These are phyloP conservation scores for Chaetomiaceae sp. DNA, from an alignment of 2,329 filamentous ascomycete species.

Conservation along the genomic window DNA sequence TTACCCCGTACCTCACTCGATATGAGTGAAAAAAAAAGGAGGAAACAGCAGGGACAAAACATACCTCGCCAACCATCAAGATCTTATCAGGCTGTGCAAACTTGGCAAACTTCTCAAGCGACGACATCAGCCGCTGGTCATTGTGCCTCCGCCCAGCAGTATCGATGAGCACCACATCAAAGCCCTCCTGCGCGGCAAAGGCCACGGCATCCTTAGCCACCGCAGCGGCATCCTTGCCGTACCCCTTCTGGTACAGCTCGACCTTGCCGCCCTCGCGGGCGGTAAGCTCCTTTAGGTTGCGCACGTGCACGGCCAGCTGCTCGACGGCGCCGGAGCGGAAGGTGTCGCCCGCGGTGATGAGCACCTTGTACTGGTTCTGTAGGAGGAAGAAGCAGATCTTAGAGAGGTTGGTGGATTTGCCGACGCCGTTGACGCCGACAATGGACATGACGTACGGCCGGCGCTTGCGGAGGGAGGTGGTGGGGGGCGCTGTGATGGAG, in stretches of 20 bases:
- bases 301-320: slow-evolving; percentile 90
- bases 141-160: slow-evolving; percentile 94
- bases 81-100: slow-evolving; percentile 97
- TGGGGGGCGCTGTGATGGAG: slow-evolving; percentile 63
- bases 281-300: slow-evolving; percentile 85
- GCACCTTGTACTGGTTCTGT: slow-evolving; percentile 93
- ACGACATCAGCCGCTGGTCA: slow-evolving; percentile 92
- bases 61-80: slow-evolving; percentile 75
- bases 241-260: slow-evolving; percentile 93
- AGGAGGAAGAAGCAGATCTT: slow-evolving; percentile 98
- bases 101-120: slow-evolving; percentile 94
- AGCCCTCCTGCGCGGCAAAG: slow-evolving; percentile 68
- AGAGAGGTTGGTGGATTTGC: slow-evolving; percentile 94
- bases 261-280: slow-evolving; percentile 78
- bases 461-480: slow-evolving; percentile 55
- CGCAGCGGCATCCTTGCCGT: slow-evolving; percentile 93
- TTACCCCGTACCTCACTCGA: no score
- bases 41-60: slow-evolving; percentile 13
- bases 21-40: not conserved
- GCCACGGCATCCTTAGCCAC: slow-evolving; percentile 92
- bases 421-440: slow-evolving; percentile 95
- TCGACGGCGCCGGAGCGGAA: slow-evolving; percentile 97
- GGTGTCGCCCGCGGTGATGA: slow-evolving; percentile 92
- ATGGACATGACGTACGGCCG: slow-evolving; percentile 97
- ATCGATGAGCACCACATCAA: slow-evolving; percentile 94